Evolutionary conservation across 768 basidiomycete species (phyloP), one percentile per base, ranked within the genome.

Genomic region (Coprinopsis sp.): DNA sequence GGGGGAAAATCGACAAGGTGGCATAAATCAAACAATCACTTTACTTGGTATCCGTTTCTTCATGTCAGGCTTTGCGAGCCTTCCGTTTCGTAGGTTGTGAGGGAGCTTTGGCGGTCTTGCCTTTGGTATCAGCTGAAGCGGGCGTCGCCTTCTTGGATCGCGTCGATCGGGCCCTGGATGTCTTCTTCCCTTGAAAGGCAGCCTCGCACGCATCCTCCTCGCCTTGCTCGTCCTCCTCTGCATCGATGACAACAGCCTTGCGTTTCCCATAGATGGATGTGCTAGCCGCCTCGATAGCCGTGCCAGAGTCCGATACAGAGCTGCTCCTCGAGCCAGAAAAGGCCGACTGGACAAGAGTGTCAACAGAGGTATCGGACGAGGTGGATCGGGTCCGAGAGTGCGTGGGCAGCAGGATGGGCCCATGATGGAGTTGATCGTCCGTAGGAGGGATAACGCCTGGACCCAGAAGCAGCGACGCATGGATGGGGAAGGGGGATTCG

Each of bases 341-440:
- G n/a, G n/a, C n/a, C n/a, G n/a, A n/a, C n/a, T n/a, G n/a, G n/a
- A n/a, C 23, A 21, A 25, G 18, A 37, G 40, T 36, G 23, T 30
- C 36, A 4, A 49, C 40, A 22, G 37, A 31, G 14, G 47, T 49
- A 16, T 49, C 47, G 39, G 47, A 42, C 12, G 47, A 49, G 6
- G 47, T 49, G 27, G 47, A 49, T 10, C 47, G 47, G 4, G 29
- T 49, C 12, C 47, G 47, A 4, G 24, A 19, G 21, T 49, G 47
- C 3, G 39, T 33, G 21, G n/a, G n/a, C n/a, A n/a, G n/a, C n/a
- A n/a, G n/a, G n/a, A n/a, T n/a, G n/a, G n/a, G n/a, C n/a, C n/a
- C n/a, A n/a, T n/a, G n/a, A n/a, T n/a, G n/a, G n/a, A n/a, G n/a
- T n/a, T n/a, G n/a, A n/a, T n/a, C n/a, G n/a, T n/a, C n/a, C n/a